Conservation (phyloP, 768 basidiomycete genomes). For the Clavulina sp. region DNA sequence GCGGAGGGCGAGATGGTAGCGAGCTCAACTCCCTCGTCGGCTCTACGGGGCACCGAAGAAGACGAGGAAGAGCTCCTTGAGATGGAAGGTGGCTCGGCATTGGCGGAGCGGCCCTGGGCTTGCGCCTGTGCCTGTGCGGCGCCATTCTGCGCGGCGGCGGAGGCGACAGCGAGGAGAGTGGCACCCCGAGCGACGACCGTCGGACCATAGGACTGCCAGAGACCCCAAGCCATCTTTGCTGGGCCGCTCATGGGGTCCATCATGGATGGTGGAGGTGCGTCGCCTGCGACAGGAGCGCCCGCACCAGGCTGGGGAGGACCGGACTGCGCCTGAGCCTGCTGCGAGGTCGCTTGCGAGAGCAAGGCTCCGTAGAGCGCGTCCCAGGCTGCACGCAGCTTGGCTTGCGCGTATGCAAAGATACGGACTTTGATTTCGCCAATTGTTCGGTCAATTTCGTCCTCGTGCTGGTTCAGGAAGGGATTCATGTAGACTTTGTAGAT, state of each 20-base stretch:
- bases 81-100: not conserved
- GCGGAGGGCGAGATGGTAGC: not conserved
- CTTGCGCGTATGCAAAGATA: slow-evolving; percentile 46
- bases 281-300: slow-evolving; percentile 2
- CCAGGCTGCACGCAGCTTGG: slow-evolving; percentile 47
- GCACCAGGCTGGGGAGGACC: not conserved
- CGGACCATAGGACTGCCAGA: slow-evolving; percentile 73
- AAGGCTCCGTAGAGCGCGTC: slow-evolving; percentile 30
- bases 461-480: slow-evolving; percentile 70
- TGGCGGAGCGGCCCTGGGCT: not conserved
- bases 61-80: not conserved
- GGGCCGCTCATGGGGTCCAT: slow-evolving; percentile 44
- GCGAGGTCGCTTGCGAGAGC: slow-evolving; percentile 6
- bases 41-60: not conserved
- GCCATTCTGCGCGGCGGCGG: not conserved
- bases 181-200: slow-evolving; percentile 31
- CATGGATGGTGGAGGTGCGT: slow-evolving; percentile 26
- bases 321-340: not conserved
- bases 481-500: slow-evolving; percentile 65
- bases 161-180: not conserved
- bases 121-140: not conserved
- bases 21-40: not conserved
- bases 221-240: slow-evolving; percentile 39
- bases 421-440: slow-evolving; percentile 46
- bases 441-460: slow-evolving; percentile 66